These are phyloP conservation scores for Odonthalia washingtoniensis DNA, from an alignment of 31 red algal species.

Conservation along the genomic window DNA sequence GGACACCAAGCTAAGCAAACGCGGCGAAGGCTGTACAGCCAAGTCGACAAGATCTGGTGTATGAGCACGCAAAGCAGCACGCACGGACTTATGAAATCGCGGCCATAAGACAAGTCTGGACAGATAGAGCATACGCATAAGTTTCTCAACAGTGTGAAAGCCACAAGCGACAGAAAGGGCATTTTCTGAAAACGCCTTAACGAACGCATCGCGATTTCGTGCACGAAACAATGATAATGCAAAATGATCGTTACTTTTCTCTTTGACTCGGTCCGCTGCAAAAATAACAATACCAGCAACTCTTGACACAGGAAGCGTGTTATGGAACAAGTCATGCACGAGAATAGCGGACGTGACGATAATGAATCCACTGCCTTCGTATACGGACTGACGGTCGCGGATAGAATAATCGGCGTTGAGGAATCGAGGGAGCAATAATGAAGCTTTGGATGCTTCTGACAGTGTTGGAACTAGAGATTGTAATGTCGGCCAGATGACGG, in stretches of 20 bases:
- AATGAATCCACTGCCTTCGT: constrained; percentile 73
- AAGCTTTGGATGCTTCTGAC: background rate
- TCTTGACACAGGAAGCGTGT: constrained; percentile 47
- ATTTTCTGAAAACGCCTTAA: constrained; percentile 89
- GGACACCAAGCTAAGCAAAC: constrained; percentile 37
- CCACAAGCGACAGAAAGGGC: constrained; percentile 65
- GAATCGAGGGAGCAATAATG: constrained; percentile 59
- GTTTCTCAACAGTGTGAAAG: constrained; percentile 88
- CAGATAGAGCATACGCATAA: constrained; percentile 83
- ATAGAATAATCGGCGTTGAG: constrained; percentile 65
- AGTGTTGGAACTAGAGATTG: constrained; percentile 22
- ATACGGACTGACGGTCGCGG: constrained; percentile 65
- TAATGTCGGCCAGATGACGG: constrained; percentile 32
- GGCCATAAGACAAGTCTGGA: constrained; percentile 85
- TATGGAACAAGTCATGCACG: constrained; percentile 79
- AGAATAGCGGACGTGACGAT: constrained; percentile 73
- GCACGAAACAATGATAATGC: constrained; percentile 75
- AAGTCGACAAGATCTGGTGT: constrained; percentile 82
- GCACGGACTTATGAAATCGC: constrained; percentile 83
- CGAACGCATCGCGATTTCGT: constrained; percentile 51
- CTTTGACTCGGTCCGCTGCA: constrained; percentile 70
- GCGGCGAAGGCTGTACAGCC: constrained; percentile 50
- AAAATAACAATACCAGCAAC: constrained; percentile 70
- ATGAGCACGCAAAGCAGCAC: constrained; percentile 45
- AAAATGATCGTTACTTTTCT: constrained; percentile 82